Conservation (phyloP, 495 filamentous ascomycete species). For the Darksidea phi region DNA sequence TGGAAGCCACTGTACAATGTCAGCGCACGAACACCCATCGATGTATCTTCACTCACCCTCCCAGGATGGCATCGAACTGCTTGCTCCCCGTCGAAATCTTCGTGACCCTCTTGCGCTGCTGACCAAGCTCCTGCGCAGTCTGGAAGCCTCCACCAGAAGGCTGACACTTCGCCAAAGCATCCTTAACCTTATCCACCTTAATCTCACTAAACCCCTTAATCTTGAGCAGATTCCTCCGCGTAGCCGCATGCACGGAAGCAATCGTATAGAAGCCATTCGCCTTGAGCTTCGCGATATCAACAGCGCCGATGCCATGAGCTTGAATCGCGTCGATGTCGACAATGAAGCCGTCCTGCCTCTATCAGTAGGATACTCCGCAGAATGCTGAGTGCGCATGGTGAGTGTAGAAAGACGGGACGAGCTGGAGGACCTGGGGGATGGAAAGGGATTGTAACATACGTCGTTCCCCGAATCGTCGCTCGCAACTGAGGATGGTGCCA, state of each 20-base stretch:
- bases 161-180: slow-evolving; percentile 71
- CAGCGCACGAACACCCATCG: slow-evolving; percentile 10
- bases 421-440: no score
- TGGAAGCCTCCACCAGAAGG: slow-evolving; percentile 69
- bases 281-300: slow-evolving; percentile 75
- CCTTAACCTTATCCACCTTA: slow-evolving; percentile 81
- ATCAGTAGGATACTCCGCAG: no score
- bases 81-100: slow-evolving; percentile 75
- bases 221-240: slow-evolving; percentile 64
- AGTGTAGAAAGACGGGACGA: no score
- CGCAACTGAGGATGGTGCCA: slow-evolving; percentile 54
- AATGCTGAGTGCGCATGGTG: no score
- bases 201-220: slow-evolving; percentile 80
- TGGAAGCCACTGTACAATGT: slow-evolving; percentile 62
- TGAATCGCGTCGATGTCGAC: slow-evolving; percentile 75
- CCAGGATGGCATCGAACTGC: slow-evolving; percentile 70
- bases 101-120: slow-evolving; percentile 66
- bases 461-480: slow-evolving; percentile 56
- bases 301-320: slow-evolving; percentile 69
- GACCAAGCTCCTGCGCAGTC: slow-evolving; percentile 69
- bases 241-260: slow-evolving; percentile 64
- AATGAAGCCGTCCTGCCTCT: slow-evolving; percentile 54
- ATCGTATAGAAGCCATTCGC: slow-evolving; percentile 69
- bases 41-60: slow-evolving; percentile 50
- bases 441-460: no score